Conservation (phyloP, 1,284 basidiomycete genomes). For the Pseudozyma sp. region DNA sequence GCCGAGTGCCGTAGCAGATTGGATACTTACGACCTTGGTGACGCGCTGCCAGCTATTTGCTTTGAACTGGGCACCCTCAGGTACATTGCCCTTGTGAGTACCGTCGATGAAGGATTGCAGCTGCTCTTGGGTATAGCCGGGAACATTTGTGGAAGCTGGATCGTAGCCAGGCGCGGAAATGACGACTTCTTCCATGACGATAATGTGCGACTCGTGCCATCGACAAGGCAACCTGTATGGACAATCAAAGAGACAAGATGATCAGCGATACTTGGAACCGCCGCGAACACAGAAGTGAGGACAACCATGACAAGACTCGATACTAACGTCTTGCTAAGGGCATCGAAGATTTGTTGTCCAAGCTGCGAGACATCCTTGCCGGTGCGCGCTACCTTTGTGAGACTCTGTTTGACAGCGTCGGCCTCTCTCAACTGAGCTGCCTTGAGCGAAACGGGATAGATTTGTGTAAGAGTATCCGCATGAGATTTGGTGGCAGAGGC, state of each 20-base stretch:
- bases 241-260: neutral
- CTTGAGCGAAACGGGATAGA: slow-evolving; percentile 45
- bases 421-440: slow-evolving; percentile 52
- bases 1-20: neutral
- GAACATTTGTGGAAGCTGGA: slow-evolving; percentile 57
- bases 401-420: slow-evolving; percentile 48
- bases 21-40: slow-evolving; percentile 59
- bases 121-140: slow-evolving; percentile 49
- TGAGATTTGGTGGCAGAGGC: slow-evolving; percentile 6
- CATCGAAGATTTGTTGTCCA: slow-evolving; percentile 63
- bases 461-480: slow-evolving; percentile 29
- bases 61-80: slow-evolving; percentile 54
- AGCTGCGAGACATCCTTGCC: slow-evolving; percentile 55
- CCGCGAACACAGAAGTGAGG: neutral
- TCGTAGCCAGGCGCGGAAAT: slow-evolving; percentile 61
- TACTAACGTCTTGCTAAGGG: slow-evolving; percentile 66
- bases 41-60: slow-evolving; percentile 62
- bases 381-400: slow-evolving; percentile 49
- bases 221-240: slow-evolving; percentile 59
- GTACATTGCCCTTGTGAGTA: slow-evolving; percentile 24
- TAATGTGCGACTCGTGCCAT: slow-evolving; percentile 66
- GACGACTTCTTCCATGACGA: slow-evolving; percentile 67
- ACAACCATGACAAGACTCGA: neutral
- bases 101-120: slow-evolving; percentile 51
- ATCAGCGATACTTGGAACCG: neutral